These are phyloP conservation scores for Ceratocystis destructans DNA, from an alignment of 2,329 filamentous ascomycete species.

Conservation along the genomic window DNA sequence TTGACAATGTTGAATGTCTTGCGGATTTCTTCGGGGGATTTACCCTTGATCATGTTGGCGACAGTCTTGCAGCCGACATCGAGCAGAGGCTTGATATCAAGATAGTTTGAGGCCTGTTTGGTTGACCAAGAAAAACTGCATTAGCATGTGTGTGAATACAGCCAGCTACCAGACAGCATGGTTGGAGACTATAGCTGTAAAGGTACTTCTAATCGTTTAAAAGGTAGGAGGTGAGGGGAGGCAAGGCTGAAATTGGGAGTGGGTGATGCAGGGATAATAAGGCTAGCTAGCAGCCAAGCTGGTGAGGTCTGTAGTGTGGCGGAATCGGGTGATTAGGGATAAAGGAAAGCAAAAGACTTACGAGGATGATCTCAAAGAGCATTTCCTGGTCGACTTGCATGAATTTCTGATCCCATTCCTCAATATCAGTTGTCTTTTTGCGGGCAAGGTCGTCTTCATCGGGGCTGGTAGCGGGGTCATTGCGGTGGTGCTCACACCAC, in stretches of 20 bases:
- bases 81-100: slow-evolving; percentile 95
- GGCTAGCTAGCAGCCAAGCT: neutral
- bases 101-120: slow-evolving; percentile 79
- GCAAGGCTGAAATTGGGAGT: neutral
- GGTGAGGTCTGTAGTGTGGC: neutral
- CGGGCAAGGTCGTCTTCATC: slow-evolving; percentile 89
- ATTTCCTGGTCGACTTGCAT: slow-evolving; percentile 99
- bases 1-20: slow-evolving; percentile 99
- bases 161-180: too few relatives aligned
- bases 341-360: slow-evolving; percentile 33
- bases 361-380: slow-evolving; percentile 97
- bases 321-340: neutral
- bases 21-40: slow-evolving; percentile 96
- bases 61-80: slow-evolving; percentile 99
- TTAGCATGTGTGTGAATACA: too few relatives aligned
- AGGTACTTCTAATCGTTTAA: too few relatives aligned
- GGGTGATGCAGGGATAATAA: neutral
- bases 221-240: neutral
- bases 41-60: slow-evolving; percentile 99
- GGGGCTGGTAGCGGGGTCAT: slow-evolving; percentile 64
- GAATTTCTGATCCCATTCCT: slow-evolving; percentile 99
- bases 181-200: too few relatives aligned
- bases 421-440: slow-evolving; percentile 98
- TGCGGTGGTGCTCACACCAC: slow-evolving; percentile 93
- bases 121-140: too few relatives aligned